Base-by-base conservation (phyloP, 495 filamentous ascomycete genomes). In the Jackrogersella multiformis region DNA sequence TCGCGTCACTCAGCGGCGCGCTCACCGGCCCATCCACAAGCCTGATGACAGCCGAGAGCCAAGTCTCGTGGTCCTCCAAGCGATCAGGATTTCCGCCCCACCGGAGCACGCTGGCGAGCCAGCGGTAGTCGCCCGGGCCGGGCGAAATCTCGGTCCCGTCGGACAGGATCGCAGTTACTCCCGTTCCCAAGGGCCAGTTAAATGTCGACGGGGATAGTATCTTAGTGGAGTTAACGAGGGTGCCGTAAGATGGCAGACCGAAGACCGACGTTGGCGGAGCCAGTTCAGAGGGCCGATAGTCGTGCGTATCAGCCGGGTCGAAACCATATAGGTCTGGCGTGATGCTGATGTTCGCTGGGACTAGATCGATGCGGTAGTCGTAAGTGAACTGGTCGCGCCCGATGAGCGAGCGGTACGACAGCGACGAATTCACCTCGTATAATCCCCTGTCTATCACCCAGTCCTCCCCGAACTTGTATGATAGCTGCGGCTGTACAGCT, bases 11-110 rank as follows among this genome's bases (percentile, higher is more conserved):
- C 5, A 21, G 12, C 10, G 34, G 23, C 15, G 7, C 45, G 15
- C 32, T 45, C 4, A 64, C 36, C 21, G 66, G 45, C 15, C 66
- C 66, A 35, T 69, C 60, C 16, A 68, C 44, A 30, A 70, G 18
- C 21, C 70, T 62, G 8, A 73, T 67, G 5, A 73, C 63, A 10
- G 49, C 61, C 15, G 61, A 64, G 5, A 73, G 45, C 70, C 70
- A 73, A 8, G 70, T 73, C 46, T 73, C 70, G 30, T 70, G 53
- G 30, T 70, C 70, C 23, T 68, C 55, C 20, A 66, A 26, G 18
- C 15, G 21, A 6, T 38, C 34, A 5, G 15, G 48, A 6, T 65
- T 56, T 0, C 70, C 70, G n/a, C 70, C 67, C 70, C 70, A 73
- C 12, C 70, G 59, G 0, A 73, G 56, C 5, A 73, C 54, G 23